Percentiles rank a stretch among this genome's conserved stretches.
Evolutionary conservation across 371 early-diverging fungal genomes (phyloP).

Genomic region (Saksenaea vasiformis): DNA sequence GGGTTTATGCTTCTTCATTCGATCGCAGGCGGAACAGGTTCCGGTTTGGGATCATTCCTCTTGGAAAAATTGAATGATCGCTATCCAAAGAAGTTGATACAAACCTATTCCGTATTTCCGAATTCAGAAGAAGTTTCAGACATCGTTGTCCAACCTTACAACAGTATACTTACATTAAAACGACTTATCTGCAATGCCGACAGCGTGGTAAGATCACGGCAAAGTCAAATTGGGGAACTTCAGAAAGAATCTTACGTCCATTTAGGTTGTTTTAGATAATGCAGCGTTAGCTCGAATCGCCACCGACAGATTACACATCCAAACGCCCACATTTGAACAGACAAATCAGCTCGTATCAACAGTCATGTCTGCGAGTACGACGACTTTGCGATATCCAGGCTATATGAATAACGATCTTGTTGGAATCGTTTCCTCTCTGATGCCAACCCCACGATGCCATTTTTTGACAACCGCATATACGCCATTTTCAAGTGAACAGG

Average conservation of each 20-base stretch:
- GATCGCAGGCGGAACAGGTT: constrained; percentile 98
- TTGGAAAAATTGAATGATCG: constrained; percentile 90
- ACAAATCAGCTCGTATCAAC: constrained; percentile 98
- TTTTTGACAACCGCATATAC: constrained; percentile 98
- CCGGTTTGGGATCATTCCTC: constrained; percentile 91
- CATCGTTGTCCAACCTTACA: constrained; percentile 99
- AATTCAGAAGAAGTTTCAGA: constrained; percentile 97
- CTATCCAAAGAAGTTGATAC: constrained; percentile 97
- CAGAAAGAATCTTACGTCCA: neutral
- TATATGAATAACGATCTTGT: constrained; percentile 99
- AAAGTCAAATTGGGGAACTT: too few relatives aligned
- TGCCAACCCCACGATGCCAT: constrained; percentile 97
- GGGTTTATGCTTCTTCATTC: constrained; percentile 93
- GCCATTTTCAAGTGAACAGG: constrained; percentile 95
- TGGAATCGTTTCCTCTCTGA: constrained; percentile 91
- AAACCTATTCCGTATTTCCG: constrained; percentile 99
- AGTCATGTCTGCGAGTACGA: constrained; percentile 98
- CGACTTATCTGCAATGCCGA: constrained; percentile 93
- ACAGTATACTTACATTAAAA: constrained; percentile 95
- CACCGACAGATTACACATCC: constrained; percentile 90
- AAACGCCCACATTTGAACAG: constrained; percentile 93
- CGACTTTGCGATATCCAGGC: constrained; percentile 97
- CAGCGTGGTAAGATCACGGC: constrained; percentile 73
- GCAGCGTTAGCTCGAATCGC: constrained; percentile 95
- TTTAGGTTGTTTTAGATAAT: constrained; percentile 86